A percentile compares a stretch with the other conserved stretches of the same genome.
Evolutionary conservation across 2,329 filamentous ascomycete genomes (phyloP).

Genomic region (Penicillium sp.): DNA sequence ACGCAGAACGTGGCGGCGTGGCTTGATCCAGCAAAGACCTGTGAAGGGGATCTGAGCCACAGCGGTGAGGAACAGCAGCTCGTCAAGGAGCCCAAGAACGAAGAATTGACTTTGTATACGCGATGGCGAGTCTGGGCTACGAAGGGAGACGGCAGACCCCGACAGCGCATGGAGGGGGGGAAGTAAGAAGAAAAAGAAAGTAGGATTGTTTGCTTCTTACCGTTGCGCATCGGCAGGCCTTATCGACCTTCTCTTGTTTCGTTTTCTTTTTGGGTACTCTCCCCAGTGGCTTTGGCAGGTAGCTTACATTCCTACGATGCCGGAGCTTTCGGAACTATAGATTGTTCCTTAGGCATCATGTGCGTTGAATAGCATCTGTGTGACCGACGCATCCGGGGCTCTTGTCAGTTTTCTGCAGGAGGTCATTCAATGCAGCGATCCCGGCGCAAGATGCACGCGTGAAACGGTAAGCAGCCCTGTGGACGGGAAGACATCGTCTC

Average conservation of each 20-base stretch:
- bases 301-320: neutral
- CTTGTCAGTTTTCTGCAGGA: slow-evolving; percentile 9
- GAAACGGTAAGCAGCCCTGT: slow-evolving; percentile 5
- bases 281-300: neutral
- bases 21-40: neutral
- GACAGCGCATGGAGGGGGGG: neutral
- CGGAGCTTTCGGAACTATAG: slow-evolving; percentile 18
- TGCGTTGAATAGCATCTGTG: slow-evolving; percentile 9
- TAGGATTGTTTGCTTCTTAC: neutral
- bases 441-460: slow-evolving; percentile 15
- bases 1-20: slow-evolving; percentile 7
- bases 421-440: slow-evolving; percentile 14
- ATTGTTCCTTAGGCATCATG: slow-evolving; percentile 11
- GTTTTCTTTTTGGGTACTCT: too few species aligned
- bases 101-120: slow-evolving; percentile 23
- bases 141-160: neutral
- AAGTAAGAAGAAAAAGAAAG: neutral
- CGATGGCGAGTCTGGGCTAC: neutral
- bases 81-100: slow-evolving; percentile 1
- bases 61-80: slow-evolving; percentile 15
- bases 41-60: slow-evolving; percentile 6
- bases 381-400: slow-evolving; percentile 10
- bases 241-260: too few species aligned
- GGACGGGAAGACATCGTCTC: neutral
- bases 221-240: neutral